phyloP scores from a whole-genome alignment of 192 early-diverging fungal genomes.

The Chytriomyces hyalinus region DNA sequence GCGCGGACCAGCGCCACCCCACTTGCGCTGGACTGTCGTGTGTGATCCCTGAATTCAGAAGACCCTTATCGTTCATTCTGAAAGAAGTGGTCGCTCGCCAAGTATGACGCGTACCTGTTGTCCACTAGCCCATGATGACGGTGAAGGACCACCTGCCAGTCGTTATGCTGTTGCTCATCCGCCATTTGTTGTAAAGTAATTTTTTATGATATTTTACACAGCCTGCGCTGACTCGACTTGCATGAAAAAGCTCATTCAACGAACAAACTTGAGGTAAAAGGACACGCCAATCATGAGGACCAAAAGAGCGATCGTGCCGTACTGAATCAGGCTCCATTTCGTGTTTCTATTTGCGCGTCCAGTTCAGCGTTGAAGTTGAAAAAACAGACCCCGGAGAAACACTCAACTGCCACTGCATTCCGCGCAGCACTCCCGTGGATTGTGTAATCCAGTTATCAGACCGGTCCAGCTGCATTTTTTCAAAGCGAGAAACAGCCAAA shows the following conservation, averaged over 20 bases:
- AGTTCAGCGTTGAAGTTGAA: background rate
- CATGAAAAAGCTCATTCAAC: background rate
- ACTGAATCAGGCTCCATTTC: constrained; percentile 15
- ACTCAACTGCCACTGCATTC: constrained; percentile 77
- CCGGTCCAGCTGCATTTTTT: constrained; percentile 37
- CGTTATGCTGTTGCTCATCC: background rate
- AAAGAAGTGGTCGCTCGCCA: background rate
- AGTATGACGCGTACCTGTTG: background rate
- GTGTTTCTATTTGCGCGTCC: constrained; percentile 5
- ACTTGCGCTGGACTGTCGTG: background rate
- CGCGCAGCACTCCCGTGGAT: constrained; percentile 53
- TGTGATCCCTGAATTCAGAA: background rate
- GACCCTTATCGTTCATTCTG: background rate
- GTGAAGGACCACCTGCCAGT: background rate
- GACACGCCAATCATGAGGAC: constrained; percentile 19
- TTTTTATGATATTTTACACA: no score
- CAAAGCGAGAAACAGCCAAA: background rate
- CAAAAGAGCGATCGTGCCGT: constrained; percentile 21
- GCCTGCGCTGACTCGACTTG: no score
- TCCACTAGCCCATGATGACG: background rate
- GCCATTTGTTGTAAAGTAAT: no score
- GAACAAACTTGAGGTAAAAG: constrained; percentile 26
- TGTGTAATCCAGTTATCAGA: constrained; percentile 64
- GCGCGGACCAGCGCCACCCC: background rate
- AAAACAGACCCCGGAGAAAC: constrained; percentile 48